Conservation (phyloP, 768 basidiomycete genomes). For the Pisolithus microcarpus region DNA sequence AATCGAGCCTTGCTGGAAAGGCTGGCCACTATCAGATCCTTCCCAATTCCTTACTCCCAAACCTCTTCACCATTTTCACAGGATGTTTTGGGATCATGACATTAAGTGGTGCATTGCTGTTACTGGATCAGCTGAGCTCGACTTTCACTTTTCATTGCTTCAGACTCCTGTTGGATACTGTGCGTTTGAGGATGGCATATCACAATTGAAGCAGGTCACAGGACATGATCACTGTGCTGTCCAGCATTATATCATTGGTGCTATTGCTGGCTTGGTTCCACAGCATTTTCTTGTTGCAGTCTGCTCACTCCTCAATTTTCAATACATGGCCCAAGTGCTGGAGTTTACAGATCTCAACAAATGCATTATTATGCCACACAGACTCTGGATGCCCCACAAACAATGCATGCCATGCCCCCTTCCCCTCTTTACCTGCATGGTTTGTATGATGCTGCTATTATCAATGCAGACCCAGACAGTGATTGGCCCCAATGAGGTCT, state of each 20-base stretch:
- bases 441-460: too few relatives aligned
- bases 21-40: slow-evolving; percentile 30
- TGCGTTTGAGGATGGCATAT: slow-evolving; percentile 36
- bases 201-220: slow-evolving; percentile 35
- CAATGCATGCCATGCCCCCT: too few relatives aligned
- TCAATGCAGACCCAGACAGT: too few relatives aligned
- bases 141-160: slow-evolving; percentile 32
- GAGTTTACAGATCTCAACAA: slow-evolving; percentile 15
- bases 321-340: slow-evolving; percentile 29
- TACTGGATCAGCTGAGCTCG: slow-evolving; percentile 26
- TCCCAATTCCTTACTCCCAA: slow-evolving; percentile 30
- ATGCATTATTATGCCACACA: not conserved
- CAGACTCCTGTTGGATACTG: slow-evolving; percentile 29
- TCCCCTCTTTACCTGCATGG: too few relatives aligned
- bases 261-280: slow-evolving; percentile 30
- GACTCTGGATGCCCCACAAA: too few relatives aligned
- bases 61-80: slow-evolving; percentile 35
- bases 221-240: slow-evolving; percentile 33
- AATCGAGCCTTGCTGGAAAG: slow-evolving; percentile 27
- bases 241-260: slow-evolving; percentile 26
- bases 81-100: slow-evolving; percentile 34
- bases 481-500: too few relatives aligned
- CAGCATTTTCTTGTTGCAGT: slow-evolving; percentile 25
- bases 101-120: slow-evolving; percentile 31
- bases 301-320: slow-evolving; percentile 31